Base-by-base conservation (phyloP, 768 basidiomycete genomes). In the Fibroporia radiculosa region DNA sequence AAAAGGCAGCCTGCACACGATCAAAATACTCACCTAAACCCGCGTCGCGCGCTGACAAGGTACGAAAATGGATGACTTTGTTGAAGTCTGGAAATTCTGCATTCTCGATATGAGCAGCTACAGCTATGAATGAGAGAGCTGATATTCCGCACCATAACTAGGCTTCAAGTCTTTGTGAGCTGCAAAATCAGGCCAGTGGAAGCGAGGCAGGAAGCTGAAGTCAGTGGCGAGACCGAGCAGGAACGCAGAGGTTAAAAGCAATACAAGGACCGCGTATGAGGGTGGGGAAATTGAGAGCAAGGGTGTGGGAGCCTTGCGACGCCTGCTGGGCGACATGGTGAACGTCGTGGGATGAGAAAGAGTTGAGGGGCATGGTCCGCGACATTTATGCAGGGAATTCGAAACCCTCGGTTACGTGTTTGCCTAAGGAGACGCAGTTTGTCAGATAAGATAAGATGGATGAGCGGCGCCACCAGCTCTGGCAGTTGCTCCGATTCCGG, bases 71-170 rank as follows among this genome's bases (percentile, higher is more conserved):
- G 6, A 56, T 60, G 51, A 80, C 82, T 28, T 62, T 65, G 43
- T 75, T 67, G 49, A 86, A 80, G 57, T 84, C 78, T 4, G 80
- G 78, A 47, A 69, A 56, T 6, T 61, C 72, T 74, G 42, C 4
- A 19, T 6, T n/a, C 4, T 13, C 19, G 31, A 14, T 18, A 26
- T 33, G 38, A 22, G 50, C 25, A 2, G 28, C 46, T 49, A 23
- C 8, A 22, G 12, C 22, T 25, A 41, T 48, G 44, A 11, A 33
- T 43, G 18, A 50, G 1, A 31, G 2, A 22, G 22, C 3, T n/a
- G 14, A 1, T 1, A 25, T 5, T 12, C 19, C 22, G 33, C 23
- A 46, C 50, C 45, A 28, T 40, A 49, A 18, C 43, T 26, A 10
- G 46, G 47, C 42, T 51, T 51, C n/a, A n/a, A n/a, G 45, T 49